A percentile compares a stretch with the other conserved stretches of the same genome.
These are phyloP conservation scores for Suhomyces atakaporum DNA, from an alignment of 1,139 yeast species.

Conservation along the genomic window DNA sequence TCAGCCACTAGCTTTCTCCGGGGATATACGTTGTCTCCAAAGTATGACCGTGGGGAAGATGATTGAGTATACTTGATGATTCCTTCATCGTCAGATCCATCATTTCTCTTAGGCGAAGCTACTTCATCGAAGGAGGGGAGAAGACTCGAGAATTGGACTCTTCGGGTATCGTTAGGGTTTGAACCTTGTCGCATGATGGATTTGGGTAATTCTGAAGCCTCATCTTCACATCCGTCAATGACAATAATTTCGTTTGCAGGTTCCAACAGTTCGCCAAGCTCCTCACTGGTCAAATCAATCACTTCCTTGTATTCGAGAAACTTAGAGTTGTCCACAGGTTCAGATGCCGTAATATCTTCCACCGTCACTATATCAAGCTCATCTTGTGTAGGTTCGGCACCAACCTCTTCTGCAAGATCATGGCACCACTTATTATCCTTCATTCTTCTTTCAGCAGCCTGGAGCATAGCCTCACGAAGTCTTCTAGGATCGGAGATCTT, in stretches of 20 bases:
- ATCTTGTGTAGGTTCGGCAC: constrained; percentile 20
- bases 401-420: constrained; percentile 18
- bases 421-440: constrained; percentile 61
- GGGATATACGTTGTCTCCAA: constrained; percentile 24
- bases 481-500: constrained; percentile 7
- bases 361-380: constrained; percentile 19
- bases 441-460: constrained; percentile 69
- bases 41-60: constrained; percentile 26
- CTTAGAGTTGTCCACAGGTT: too few species aligned
- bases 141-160: constrained; percentile 17
- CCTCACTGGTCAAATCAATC: constrained; percentile 28
- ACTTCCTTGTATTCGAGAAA: constrained; percentile 21
- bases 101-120: neutral
- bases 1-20: constrained; percentile 30
- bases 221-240: constrained; percentile 27
- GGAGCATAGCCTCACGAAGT: constrained; percentile 49
- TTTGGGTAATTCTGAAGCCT: constrained; percentile 10
- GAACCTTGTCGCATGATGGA: constrained; percentile 16
- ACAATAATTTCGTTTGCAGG: constrained; percentile 22
- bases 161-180: constrained; percentile 7
- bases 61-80: constrained; percentile 24
- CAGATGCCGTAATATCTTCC: constrained; percentile 11
- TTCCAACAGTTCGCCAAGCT: constrained; percentile 15
- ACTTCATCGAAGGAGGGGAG: constrained; percentile 20
- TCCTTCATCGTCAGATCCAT: constrained; percentile 12